phyloP scores from a whole-genome alignment of 2,329 filamentous ascomycete genomes.

The Fusarium hostae region DNA sequence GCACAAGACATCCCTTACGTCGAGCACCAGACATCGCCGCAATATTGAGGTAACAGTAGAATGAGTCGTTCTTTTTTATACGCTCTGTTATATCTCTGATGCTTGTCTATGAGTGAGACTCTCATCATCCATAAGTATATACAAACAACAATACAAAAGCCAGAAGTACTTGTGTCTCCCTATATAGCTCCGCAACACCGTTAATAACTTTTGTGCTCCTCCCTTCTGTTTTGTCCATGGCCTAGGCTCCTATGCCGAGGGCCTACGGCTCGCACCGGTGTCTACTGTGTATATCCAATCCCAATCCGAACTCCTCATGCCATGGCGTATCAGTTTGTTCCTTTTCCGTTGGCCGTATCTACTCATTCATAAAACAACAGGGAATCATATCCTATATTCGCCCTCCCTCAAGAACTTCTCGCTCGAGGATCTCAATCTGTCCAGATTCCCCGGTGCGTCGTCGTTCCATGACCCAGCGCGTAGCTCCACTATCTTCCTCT shows the following conservation, averaged over 20 bases:
- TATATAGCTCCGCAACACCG: slow-evolving; percentile 26
- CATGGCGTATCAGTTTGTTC: slow-evolving; percentile 15
- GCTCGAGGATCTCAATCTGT: slow-evolving; percentile 71
- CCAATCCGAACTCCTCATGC: slow-evolving; percentile 32
- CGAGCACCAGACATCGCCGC: not conserved
- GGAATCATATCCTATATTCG: slow-evolving; percentile 52
- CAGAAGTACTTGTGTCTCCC: not conserved
- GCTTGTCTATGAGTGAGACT: not conserved
- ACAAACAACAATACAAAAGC: slow-evolving; percentile 6
- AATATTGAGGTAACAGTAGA: not conserved
- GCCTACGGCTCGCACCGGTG: slow-evolving; percentile 15
- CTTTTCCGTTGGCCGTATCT: slow-evolving; percentile 5
- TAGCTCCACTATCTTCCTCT: slow-evolving; percentile 68
- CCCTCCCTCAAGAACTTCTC: slow-evolving; percentile 71
- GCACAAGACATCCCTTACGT: not conserved
- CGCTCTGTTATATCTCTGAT: slow-evolving; percentile 5
- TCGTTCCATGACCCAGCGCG: slow-evolving; percentile 76
- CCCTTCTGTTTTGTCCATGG: slow-evolving; percentile 2
- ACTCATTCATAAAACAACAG: slow-evolving; percentile 16
- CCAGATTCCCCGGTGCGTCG: slow-evolving; percentile 73
- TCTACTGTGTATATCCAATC: slow-evolving; percentile 30
- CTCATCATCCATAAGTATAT: slow-evolving; percentile 5
- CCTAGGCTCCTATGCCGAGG: not conserved
- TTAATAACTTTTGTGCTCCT: slow-evolving; percentile 27
- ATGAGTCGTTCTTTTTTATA: not conserved